Evolutionary conservation across 768 basidiomycete species (phyloP), one percentile per base, ranked within the genome.

Genomic region (Tephrocybe sp.): DNA sequence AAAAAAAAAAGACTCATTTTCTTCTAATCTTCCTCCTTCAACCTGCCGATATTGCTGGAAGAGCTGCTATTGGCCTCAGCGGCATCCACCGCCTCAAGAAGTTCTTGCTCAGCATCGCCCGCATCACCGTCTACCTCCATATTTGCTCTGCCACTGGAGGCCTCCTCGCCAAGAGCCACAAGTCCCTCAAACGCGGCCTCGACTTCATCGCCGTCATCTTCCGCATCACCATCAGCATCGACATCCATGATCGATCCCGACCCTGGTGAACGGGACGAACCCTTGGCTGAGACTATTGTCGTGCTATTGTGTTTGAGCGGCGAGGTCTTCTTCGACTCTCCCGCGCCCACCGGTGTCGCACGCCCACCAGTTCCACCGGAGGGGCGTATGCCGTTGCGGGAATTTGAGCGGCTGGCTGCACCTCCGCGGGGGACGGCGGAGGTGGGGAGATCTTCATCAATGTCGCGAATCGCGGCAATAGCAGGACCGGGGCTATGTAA

Each of bases 11-110:
- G 28, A 41, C n/a, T 27, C 26, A n/a, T 41, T 27, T 26, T 41
- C 26, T 2, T 19, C 38, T 37, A 57, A 1, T 53, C 52, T 58
- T 66, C 64, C 30, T 49, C 60, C 51, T 59, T 58, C 56, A 59
- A 43, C 52, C 54, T 50, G 22, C 60, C 63, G 21, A 59, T 61
- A 18, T 54, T 53, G 38, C 62, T 54, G 7, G 62, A 64, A 22
- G 68, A 62, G 39, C 62, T 63, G 42, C 67, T 70, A 41, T 75
- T 66, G 16, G 71, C 73, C 58, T 77, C 78, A 5, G 77, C 71
- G 5, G 77, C 78, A 51, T 75, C 75, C 0, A 76, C 78, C 28
- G 78, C 78, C 53, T 77, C 78, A n/a, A 79, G 60, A 21, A 80
- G 60, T 21, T 79, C 78, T 38, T 67, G 68, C 11, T 79, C 77